phyloP scores from a whole-genome alignment of 257 asterid genomes.

The Salvia hispanica region DNA sequence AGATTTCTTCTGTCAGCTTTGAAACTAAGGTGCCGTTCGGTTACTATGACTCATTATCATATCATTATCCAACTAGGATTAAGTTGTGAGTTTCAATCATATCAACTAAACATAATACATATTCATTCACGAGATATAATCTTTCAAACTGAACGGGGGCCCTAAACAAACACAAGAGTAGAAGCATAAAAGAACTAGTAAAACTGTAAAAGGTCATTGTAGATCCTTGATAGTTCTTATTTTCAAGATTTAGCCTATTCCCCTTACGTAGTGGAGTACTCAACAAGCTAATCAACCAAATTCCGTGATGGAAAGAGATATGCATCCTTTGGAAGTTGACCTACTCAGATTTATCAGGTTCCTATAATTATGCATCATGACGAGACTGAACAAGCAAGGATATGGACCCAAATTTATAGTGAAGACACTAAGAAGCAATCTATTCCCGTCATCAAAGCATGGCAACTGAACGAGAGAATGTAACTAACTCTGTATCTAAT shows the following conservation, averaged over 20 bases:
- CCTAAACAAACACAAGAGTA: neutral
- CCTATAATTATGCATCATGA: slow-evolving; percentile 71
- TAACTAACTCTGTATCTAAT: slow-evolving; percentile 43
- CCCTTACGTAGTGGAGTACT: too few species aligned
- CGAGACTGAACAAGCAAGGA: slow-evolving; percentile 66
- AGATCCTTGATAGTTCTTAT: neutral
- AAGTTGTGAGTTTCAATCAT: too few species aligned
- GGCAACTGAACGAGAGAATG: slow-evolving; percentile 98
- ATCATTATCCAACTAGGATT: too few species aligned
- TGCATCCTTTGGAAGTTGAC: slow-evolving; percentile 27
- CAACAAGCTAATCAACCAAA: neutral
- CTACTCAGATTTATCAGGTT: slow-evolving; percentile 53
- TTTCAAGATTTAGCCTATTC: neutral
- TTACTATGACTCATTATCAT: too few species aligned
- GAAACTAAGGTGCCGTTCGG: too few species aligned
- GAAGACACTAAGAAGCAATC: slow-evolving; percentile 66
- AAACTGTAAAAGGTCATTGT: neutral
- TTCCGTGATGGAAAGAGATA: neutral
- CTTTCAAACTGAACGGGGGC: neutral
- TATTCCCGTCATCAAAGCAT: slow-evolving; percentile 80
- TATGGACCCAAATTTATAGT: slow-evolving; percentile 71
- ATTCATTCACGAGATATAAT: too few species aligned
- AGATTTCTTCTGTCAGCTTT: neutral
- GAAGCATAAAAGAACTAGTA: neutral
- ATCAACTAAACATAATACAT: too few species aligned